phyloP scores from a whole-genome alignment of 108 stramenopile species.

The Mayamaea pseudoterrestris region DNA sequence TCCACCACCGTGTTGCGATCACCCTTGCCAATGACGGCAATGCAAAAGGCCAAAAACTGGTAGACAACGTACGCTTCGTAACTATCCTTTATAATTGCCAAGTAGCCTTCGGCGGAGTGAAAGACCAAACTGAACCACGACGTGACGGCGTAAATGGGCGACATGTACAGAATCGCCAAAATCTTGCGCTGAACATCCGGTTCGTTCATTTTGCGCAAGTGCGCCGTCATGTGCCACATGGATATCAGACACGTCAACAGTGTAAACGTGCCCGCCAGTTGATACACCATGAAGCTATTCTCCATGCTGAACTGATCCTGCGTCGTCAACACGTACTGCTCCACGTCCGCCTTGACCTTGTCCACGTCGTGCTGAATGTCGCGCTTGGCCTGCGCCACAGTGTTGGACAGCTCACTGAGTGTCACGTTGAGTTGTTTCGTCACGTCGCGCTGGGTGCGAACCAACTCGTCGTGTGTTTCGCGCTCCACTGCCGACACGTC shows the following conservation, averaged over 20 bases:
- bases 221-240: constrained; percentile 89
- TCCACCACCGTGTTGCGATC: constrained; percentile 65
- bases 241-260: constrained; percentile 74
- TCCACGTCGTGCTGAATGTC: constrained; percentile 40
- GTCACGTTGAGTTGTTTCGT: constrained; percentile 16
- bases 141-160: constrained; percentile 66
- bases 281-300: constrained; percentile 88
- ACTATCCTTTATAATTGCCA: constrained; percentile 81
- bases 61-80: constrained; percentile 91
- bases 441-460: constrained; percentile 15
- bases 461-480: constrained; percentile 21
- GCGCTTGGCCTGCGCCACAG: constrained; percentile 29
- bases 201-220: constrained; percentile 68
- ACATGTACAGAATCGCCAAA: constrained; percentile 89
- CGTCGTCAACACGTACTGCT: constrained; percentile 54
- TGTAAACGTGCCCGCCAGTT: constrained; percentile 86
- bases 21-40: constrained; percentile 80
- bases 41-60: constrained; percentile 78
- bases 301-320: constrained; percentile 87
- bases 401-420: constrained; percentile 20
- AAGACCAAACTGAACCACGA: constrained; percentile 79
- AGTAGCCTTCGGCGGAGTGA: constrained; percentile 57
- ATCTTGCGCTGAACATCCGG: constrained; percentile 83
- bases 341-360: constrained; percentile 51
- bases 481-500: constrained; percentile 49